These are phyloP conservation scores for Diospyros kaki DNA, from an alignment of 148 eudicot genomes.

Conservation along the genomic window DNA sequence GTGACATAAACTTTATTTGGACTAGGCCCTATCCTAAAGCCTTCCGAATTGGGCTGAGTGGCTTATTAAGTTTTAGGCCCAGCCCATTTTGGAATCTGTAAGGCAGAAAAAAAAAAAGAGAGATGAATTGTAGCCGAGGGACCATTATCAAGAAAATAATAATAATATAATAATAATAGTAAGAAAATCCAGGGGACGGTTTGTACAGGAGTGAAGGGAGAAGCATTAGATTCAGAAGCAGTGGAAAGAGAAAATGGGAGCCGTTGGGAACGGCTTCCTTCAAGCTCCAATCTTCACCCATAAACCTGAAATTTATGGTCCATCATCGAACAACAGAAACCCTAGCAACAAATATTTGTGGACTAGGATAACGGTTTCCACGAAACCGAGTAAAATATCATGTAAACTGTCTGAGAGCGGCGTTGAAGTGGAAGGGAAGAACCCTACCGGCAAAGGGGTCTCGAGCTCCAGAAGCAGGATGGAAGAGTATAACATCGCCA, in stretches of 20 bases:
- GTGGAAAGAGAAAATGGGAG: conserved; percentile 26
- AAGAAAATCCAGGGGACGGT: too few relatives aligned
- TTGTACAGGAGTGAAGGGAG: too few relatives aligned
- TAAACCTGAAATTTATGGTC: conserved; percentile 6
- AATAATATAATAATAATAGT: too few relatives aligned
- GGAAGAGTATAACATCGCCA: conserved; percentile 80
- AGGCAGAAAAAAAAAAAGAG: too few relatives aligned
- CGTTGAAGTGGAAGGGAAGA: conserved; percentile 18
- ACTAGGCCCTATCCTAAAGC: too few relatives aligned
- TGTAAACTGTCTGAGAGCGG: conserved; percentile 47
- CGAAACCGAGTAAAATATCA: conserved; percentile 18
- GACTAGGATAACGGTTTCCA: conserved; percentile 14
- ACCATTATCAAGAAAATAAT: too few relatives aligned
- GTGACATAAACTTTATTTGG: too few relatives aligned
- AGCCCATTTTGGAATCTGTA: too few relatives aligned
- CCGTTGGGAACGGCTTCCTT: conserved; percentile 20
- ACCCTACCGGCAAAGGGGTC: conserved; percentile 20
- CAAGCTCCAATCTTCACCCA: conserved; percentile 19
- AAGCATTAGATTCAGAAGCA: too few relatives aligned
- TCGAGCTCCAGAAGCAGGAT: conserved; percentile 28
- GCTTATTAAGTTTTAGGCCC: too few relatives aligned
- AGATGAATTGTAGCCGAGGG: too few relatives aligned
- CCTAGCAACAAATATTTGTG: background rate
- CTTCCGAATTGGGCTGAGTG: too few relatives aligned
- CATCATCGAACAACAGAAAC: conserved; percentile 5